Percentiles rank a stretch among this genome's conserved stretches.
Evolutionary conservation across 495 filamentous ascomycete genomes (phyloP).

Genomic region (Neurospora terricola): DNA sequence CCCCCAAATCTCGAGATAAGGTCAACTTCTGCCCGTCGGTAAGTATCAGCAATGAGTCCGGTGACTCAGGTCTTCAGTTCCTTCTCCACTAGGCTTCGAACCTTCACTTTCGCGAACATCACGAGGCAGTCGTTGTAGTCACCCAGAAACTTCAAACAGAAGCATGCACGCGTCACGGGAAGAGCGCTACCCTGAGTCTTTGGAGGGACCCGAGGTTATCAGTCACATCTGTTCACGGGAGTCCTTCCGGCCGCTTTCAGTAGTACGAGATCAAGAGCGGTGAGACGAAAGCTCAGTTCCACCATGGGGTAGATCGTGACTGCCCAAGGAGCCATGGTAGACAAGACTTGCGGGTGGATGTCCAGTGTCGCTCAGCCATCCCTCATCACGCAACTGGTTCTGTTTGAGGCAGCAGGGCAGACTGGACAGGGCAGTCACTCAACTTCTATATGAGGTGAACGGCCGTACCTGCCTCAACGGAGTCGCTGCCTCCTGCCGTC

Average conservation of each 20-base stretch:
- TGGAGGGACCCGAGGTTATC: not conserved
- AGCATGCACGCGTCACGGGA: not conserved
- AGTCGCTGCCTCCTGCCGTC: not conserved
- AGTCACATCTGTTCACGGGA: not conserved
- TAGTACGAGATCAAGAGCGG: not conserved
- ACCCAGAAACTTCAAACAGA: not conserved
- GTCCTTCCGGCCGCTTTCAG: not conserved
- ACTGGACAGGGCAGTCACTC: not conserved
- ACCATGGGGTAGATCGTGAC: not conserved
- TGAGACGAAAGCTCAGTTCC: not conserved
- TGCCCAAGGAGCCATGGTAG: not conserved
- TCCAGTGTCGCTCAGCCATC: not conserved
- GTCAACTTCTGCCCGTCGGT: not conserved
- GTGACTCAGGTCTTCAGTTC: not conserved
- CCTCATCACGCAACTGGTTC: not conserved
- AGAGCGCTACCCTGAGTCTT: not conserved
- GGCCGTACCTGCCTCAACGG: not conserved
- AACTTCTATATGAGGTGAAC: not conserved
- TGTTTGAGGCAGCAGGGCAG: not conserved
- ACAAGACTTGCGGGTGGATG: not conserved
- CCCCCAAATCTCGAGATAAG: not conserved
- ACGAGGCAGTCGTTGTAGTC: not conserved
- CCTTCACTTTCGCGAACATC: not conserved
- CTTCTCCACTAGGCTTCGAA: not conserved
- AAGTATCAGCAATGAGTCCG: not conserved